phyloP scores from a whole-genome alignment of 306 rosid species.

The Fagus crenata region DNA sequence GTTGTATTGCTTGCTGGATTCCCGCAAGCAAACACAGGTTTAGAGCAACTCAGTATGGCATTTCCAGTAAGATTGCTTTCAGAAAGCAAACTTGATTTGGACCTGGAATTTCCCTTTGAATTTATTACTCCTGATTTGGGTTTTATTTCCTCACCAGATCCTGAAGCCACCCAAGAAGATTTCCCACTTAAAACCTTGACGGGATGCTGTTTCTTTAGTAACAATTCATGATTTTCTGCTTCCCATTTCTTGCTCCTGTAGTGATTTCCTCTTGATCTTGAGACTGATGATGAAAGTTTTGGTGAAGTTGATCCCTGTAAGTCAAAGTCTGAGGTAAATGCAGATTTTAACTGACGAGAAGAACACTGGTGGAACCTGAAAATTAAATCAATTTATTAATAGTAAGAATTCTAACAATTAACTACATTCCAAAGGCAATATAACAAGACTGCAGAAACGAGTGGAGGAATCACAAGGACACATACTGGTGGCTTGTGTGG shows the following conservation, averaged over 20 bases:
- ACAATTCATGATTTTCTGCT: constrained; percentile 33
- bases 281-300: constrained; percentile 59
- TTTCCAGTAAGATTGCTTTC: constrained; percentile 37
- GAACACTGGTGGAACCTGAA: constrained; percentile 78
- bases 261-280: constrained; percentile 75
- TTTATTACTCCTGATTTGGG: constrained; percentile 30
- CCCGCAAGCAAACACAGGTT: constrained; percentile 30
- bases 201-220: constrained; percentile 41
- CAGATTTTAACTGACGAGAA: constrained; percentile 55
- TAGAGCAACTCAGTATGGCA: constrained; percentile 10
- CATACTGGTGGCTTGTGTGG: constrained; percentile 64
- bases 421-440: neutral
- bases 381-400: constrained; percentile 27
- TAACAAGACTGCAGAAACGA: neutral
- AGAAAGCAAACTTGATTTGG: constrained; percentile 32
- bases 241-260: constrained; percentile 57
- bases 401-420: constrained; percentile 14
- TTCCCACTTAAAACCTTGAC: constrained; percentile 39
- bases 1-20: constrained; percentile 34
- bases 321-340: constrained; percentile 46
- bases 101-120: constrained; percentile 35
- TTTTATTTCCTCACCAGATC: constrained; percentile 41
- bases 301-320: constrained; percentile 43
- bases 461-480: constrained; percentile 2
- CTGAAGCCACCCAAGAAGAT: constrained; percentile 29